Percentiles rank a stretch among this genome's conserved stretches.
Conservation (phyloP, 768 basidiomycete species). For the Collybiopsis confluens region DNA sequence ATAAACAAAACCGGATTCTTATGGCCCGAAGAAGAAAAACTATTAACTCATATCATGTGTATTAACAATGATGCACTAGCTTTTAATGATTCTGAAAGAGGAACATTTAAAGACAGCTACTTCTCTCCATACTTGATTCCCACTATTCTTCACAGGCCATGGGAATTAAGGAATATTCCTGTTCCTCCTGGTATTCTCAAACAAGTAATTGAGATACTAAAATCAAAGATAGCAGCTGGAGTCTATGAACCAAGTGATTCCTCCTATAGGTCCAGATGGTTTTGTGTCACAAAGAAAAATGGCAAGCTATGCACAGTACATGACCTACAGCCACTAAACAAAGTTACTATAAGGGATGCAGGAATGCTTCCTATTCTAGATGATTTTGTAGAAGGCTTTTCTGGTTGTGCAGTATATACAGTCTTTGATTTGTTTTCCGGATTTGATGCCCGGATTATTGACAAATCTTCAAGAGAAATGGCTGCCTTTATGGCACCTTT, state of each 20-base stretch:
- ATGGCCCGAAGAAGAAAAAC: constrained; percentile 23
- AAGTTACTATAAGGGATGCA: background rate
- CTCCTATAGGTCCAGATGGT: constrained; percentile 36
- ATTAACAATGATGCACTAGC: constrained; percentile 23
- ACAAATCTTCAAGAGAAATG: constrained; percentile 7
- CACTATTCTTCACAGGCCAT: constrained; percentile 17
- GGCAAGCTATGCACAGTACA: background rate
- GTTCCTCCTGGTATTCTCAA: too few species aligned
- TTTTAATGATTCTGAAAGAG: too few species aligned
- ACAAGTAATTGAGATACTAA: constrained; percentile 27
- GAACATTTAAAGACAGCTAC: constrained; percentile 16
- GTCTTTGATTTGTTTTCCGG: too few species aligned
- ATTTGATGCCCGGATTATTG: too few species aligned
- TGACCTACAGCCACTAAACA: background rate
- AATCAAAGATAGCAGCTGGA: constrained; percentile 30
- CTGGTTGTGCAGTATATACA: too few species aligned
- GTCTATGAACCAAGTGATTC: constrained; percentile 36
- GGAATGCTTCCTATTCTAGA: too few species aligned
- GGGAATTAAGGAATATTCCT: constrained; percentile 11
- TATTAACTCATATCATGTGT: constrained; percentile 18
- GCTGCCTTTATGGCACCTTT: background rate
- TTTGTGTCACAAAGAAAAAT: constrained; percentile 22
- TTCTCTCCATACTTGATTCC: constrained; percentile 18
- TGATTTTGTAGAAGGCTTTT: too few species aligned
- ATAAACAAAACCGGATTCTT: constrained; percentile 19